phyloP scores from a whole-genome alignment of 177 flowering plant species.

The Telopea speciosissima region DNA sequence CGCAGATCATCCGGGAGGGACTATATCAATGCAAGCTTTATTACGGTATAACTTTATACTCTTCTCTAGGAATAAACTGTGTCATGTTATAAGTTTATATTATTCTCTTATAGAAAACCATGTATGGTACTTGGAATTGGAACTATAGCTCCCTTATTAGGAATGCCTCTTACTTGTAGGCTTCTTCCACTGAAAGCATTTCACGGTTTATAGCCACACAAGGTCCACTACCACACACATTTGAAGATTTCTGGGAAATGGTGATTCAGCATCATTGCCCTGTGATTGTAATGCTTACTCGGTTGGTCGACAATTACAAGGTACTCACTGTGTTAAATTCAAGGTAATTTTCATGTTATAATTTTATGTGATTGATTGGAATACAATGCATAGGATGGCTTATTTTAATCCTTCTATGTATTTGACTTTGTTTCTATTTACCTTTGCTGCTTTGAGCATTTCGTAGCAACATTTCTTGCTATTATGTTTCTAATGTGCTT shows the following conservation, averaged over 20 bases:
- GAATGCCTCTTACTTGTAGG: slow-evolving; percentile 37
- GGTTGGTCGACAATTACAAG: slow-evolving; percentile 70
- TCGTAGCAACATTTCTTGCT: neutral
- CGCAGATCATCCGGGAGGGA: slow-evolving; percentile 55
- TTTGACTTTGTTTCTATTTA: neutral
- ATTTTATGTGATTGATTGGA: neutral
- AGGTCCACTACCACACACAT: slow-evolving; percentile 87
- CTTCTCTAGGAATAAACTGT: neutral
- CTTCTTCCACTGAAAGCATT: slow-evolving; percentile 40
- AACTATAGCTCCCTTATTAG: slow-evolving; percentile 4
- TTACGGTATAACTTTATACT: slow-evolving; percentile 32
- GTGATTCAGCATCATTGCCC: slow-evolving; percentile 75
- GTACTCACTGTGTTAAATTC: slow-evolving; percentile 31
- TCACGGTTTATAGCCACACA: slow-evolving; percentile 90
- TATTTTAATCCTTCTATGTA: neutral
- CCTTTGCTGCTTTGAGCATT: neutral
- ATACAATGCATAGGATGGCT: neutral
- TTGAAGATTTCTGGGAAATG: slow-evolving; percentile 99
- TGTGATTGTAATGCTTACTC: slow-evolving; percentile 87
- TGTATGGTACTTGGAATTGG: neutral
- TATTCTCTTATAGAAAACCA: slow-evolving; percentile 3
- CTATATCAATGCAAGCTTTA: slow-evolving; percentile 90
- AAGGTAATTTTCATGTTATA: slow-evolving; percentile 4
- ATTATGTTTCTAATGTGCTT: neutral
- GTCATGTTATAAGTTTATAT: neutral